Base-by-base conservation (phyloP, 495 filamentous ascomycete species). In the Penicillium canescens region DNA sequence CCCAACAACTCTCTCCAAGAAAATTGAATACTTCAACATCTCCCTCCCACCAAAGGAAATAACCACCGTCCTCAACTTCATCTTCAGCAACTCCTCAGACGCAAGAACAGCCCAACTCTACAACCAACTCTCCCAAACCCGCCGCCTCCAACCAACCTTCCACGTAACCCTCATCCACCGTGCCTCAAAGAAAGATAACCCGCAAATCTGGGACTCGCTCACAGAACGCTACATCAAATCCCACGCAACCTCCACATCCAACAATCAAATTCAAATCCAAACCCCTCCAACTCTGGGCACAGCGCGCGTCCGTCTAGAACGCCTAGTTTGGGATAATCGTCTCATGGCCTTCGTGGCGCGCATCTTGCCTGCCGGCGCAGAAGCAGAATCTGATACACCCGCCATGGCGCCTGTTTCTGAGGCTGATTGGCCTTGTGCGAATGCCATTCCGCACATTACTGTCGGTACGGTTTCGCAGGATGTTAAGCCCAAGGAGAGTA, bases 131-230 rank as follows among this genome's bases (percentile, higher is more conserved):
- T 77, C 89, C 57, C 77, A 85, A 37, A 73, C 77, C 1, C 80
- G 86, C 21, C 89, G 94, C 45, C 68, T 98, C 16, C 94, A 98
- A 67, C 60, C 82, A 31, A 71, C 82, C n/a, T 98, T 97, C 73
- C 94, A 98, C 69, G 87, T 98, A 50, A 98, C 94, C 0, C 81
- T 98, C 12, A 90, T 96, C 65, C 94, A 98, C 69, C 86, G 84
- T 42, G 83, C 86, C 9, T 69, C 70, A 2, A 69, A 85, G 20
- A 73, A 75, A 40, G 66, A 84, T 37, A 64, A 83, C 54, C 77
- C 83, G 0, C 82, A 85, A 1, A 69, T 91, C 13, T 98, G 94
- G 94, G 67, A 85, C 36, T 71, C 72, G 6, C 91, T 94, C 59
- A 64, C 55, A 11, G 61, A 70, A 14, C 66, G 82, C 3, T 78